These are phyloP conservation scores for Podila epicladia DNA, from an alignment of 192 early-diverging fungal genomes.

Conservation along the genomic window DNA sequence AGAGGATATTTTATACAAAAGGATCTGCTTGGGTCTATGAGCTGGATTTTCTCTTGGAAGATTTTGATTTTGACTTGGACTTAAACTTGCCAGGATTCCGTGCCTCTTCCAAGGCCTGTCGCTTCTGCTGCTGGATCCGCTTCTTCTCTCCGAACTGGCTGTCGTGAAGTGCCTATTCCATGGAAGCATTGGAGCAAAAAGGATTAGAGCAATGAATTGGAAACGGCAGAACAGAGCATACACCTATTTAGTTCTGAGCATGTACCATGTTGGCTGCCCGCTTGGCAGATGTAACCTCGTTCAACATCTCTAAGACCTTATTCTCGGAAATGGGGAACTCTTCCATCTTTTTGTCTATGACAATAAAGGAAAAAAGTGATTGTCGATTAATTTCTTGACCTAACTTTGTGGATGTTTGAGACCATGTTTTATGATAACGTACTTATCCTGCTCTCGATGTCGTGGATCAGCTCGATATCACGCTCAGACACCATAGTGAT, in stretches of 20 bases:
- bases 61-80: constrained; percentile 13
- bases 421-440: constrained; percentile 1
- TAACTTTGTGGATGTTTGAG: neutral
- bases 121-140: constrained; percentile 72
- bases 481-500: constrained; percentile 88
- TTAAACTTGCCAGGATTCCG: constrained; percentile 12
- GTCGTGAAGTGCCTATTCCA: constrained; percentile 59
- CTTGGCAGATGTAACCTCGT: constrained; percentile 88
- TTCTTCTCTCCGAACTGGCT: constrained; percentile 59
- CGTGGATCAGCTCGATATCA: constrained; percentile 88
- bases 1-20: constrained; percentile 6
- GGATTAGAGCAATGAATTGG: neutral
- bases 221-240: constrained; percentile 1
- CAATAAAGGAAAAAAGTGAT: neutral
- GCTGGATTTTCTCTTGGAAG: constrained; percentile 21
- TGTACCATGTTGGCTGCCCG: constrained; percentile 86
- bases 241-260: neutral
- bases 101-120: constrained; percentile 35
- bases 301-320: constrained; percentile 85
- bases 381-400: neutral
- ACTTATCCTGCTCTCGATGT: constrained; percentile 90
- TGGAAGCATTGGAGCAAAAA: neutral
- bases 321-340: constrained; percentile 83
- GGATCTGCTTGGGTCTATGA: neutral
- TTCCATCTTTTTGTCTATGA: constrained; percentile 79